phyloP scores from a whole-genome alignment of 1,139 yeast genomes.

The Kodamaea ohmeri region DNA sequence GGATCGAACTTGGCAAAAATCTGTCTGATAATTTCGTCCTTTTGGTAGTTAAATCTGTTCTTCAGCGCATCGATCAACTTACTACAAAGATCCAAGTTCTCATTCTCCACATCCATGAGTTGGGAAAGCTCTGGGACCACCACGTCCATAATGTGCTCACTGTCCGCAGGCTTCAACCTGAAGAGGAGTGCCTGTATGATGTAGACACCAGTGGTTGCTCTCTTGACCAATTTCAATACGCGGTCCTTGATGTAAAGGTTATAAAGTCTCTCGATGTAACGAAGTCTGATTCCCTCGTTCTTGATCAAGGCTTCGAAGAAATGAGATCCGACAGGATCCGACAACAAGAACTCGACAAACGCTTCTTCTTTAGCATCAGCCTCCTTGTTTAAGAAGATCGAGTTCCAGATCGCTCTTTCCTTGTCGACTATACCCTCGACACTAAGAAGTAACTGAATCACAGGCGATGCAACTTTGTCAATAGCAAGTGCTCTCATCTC shows the following conservation, averaged over 20 bases:
- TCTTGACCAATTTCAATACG: slow-evolving; percentile 65
- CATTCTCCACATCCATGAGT: slow-evolving; percentile 50
- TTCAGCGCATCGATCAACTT: slow-evolving; percentile 68
- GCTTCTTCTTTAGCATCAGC: slow-evolving; percentile 69
- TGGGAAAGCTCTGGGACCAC: slow-evolving; percentile 66
- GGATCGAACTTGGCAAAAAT: slow-evolving; percentile 61
- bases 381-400: slow-evolving; percentile 41
- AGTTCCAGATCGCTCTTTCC: slow-evolving; percentile 66
- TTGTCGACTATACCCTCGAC: slow-evolving; percentile 80
- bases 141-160: slow-evolving; percentile 62
- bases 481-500: slow-evolving; percentile 70
- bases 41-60: slow-evolving; percentile 55
- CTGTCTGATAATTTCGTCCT: slow-evolving; percentile 62
- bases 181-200: slow-evolving; percentile 70
- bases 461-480: slow-evolving; percentile 84
- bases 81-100: slow-evolving; percentile 69
- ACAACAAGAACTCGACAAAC: slow-evolving; percentile 76
- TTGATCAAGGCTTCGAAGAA: slow-evolving; percentile 73
- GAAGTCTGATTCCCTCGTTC: slow-evolving; percentile 59
- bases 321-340: slow-evolving; percentile 90
- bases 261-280: slow-evolving; percentile 69
- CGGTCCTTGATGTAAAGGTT: slow-evolving; percentile 71
- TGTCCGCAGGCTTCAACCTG: slow-evolving; percentile 58
- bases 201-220: slow-evolving; percentile 80
- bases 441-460: slow-evolving; percentile 72